Percentiles rank a stretch among this genome's conserved stretches.
These are phyloP conservation scores for Candida qinlingensis DNA, from an alignment of 805 yeast species.

Conservation along the genomic window DNA sequence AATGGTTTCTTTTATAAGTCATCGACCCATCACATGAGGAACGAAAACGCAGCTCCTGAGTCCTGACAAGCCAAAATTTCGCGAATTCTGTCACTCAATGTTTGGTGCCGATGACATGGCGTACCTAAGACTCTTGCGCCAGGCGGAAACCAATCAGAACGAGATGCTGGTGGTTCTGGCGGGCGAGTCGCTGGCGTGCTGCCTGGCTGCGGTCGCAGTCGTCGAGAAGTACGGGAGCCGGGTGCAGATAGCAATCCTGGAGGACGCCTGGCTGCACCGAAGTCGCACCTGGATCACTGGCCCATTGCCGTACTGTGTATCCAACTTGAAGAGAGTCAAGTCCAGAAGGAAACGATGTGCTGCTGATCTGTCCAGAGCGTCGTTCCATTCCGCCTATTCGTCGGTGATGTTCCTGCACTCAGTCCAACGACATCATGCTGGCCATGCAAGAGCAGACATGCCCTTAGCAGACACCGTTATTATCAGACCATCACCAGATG, in stretches of 20 bases:
- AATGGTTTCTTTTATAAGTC: too few relatives aligned
- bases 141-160: not conserved
- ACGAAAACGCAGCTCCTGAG: too few relatives aligned
- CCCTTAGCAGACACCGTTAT: not conserved
- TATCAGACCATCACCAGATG: constrained; percentile 10
- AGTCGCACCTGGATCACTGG: not conserved
- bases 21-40: too few relatives aligned
- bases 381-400: constrained; percentile 4
- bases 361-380: not conserved
- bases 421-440: not conserved
- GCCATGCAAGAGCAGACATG: not conserved
- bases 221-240: constrained; percentile 1
- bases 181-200: constrained; percentile 7
- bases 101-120: too few relatives aligned
- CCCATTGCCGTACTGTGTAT: constrained; percentile 12
- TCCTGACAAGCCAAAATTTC: not conserved
- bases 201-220: constrained; percentile 1
- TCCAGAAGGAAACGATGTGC: too few relatives aligned
- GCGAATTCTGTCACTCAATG: not conserved
- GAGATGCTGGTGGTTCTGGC: constrained; percentile 9
- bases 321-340: not conserved
- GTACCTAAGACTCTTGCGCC: not conserved
- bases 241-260: constrained; percentile 2
- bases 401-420: constrained; percentile 11
- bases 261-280: not conserved